Evolutionary conservation across 2,329 filamentous ascomycete genomes (phyloP).

Genomic region (Talaromyces sp.): DNA sequence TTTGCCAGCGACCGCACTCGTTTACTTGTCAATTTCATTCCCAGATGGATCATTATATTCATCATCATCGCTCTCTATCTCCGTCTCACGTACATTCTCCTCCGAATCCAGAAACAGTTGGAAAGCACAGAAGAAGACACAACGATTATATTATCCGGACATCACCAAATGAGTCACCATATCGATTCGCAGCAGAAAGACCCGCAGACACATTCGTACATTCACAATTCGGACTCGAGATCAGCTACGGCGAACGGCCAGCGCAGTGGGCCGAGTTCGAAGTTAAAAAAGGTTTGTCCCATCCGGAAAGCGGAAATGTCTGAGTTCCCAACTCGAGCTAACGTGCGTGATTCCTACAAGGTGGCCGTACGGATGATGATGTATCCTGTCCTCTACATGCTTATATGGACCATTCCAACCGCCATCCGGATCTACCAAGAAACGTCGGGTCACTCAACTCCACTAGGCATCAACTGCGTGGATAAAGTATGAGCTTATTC

Average conservation of each 20-base stretch:
- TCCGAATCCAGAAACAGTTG: neutral
- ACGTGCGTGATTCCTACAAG: neutral
- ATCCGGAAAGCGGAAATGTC: neutral
- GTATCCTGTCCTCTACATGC: constrained; percentile 12
- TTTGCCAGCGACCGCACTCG: constrained; percentile 12
- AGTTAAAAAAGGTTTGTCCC: constrained; percentile 8
- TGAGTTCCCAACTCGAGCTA: neutral
- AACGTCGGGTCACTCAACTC: neutral
- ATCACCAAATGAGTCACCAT: neutral
- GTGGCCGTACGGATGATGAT: constrained; percentile 13
- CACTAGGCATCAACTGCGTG: neutral
- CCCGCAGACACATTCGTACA: neutral
- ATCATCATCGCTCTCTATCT: constrained; percentile 10
- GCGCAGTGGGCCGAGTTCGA: constrained; percentile 1
- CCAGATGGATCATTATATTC: constrained; percentile 11
- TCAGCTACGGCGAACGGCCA: neutral
- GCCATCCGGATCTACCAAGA: constrained; percentile 13
- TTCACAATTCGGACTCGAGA: neutral
- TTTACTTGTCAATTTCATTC: constrained; percentile 12
- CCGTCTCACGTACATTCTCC: constrained; percentile 8
- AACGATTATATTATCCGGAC: constrained; percentile 2
- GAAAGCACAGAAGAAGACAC: constrained; percentile 11
- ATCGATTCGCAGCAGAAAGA: neutral
- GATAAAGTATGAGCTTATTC: neutral
- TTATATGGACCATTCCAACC: constrained; percentile 5